Evolutionary conservation across 441 rosid genomes (phyloP).

Genomic region (Erodium texanum): DNA sequence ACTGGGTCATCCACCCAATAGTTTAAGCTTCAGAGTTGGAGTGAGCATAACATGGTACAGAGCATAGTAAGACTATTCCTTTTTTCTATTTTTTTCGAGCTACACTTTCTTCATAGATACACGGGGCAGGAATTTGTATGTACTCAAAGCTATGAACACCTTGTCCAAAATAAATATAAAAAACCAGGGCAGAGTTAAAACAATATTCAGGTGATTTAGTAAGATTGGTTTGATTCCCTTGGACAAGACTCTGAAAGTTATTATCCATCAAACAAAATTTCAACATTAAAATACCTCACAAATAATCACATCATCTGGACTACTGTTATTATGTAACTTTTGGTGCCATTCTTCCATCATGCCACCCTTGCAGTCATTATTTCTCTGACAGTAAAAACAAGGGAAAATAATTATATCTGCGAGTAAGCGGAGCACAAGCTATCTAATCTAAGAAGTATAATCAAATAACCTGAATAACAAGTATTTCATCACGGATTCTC

Average conservation of each 20-base stretch:
- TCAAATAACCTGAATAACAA: constrained; percentile 44
- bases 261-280: constrained; percentile 10
- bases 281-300: constrained; percentile 45
- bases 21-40: too few relatives aligned
- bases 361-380: constrained; percentile 53
- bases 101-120: background rate
- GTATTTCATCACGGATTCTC: constrained; percentile 66
- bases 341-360: constrained; percentile 89
- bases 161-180: background rate
- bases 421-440: constrained; percentile 12
- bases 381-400: constrained; percentile 36
- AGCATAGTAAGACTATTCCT: too few relatives aligned
- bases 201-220: background rate
- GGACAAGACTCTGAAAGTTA: background rate
- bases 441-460: constrained; percentile 14
- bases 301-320: constrained; percentile 64
- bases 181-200: background rate
- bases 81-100: too few relatives aligned
- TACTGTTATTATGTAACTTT: constrained; percentile 63
- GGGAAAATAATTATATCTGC: background rate
- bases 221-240: background rate
- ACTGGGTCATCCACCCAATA: too few relatives aligned
- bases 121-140: background rate
- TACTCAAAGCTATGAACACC: background rate
- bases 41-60: too few relatives aligned